phyloP scores from a whole-genome alignment of 495 filamentous ascomycete species.

The Aspergillus steynii region DNA sequence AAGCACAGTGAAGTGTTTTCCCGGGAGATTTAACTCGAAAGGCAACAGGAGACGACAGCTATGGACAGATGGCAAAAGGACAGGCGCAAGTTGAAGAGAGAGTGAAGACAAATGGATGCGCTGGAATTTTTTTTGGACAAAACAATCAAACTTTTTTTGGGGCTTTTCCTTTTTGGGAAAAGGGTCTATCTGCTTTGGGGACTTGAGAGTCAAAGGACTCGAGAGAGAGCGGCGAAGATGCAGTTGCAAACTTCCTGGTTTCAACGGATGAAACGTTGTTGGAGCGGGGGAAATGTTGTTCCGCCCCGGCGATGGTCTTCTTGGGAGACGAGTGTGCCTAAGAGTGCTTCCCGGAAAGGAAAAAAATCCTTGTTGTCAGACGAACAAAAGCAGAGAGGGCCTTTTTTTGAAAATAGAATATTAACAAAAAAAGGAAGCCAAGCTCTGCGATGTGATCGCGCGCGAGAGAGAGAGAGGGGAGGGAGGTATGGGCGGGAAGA shows the following conservation, averaged over 20 bases:
- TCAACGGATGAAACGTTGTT: background rate
- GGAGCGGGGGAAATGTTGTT: background rate
- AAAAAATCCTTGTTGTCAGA: background rate
- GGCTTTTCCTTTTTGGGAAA: constrained; percentile 19
- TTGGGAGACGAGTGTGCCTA: background rate
- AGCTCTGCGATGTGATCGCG: constrained; percentile 23
- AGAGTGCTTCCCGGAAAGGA: background rate
- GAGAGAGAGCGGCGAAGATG: background rate
- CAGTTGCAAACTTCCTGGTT: background rate
- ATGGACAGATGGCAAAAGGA: constrained; percentile 18
- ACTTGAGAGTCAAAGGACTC: background rate
- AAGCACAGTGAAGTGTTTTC: constrained; percentile 52
- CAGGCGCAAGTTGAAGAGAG: constrained; percentile 25
- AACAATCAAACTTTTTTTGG: constrained; percentile 16
- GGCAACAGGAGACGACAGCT: constrained; percentile 12
- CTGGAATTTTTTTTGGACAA: constrained; percentile 14
- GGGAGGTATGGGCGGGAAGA: constrained; percentile 29
- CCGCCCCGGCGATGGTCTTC: background rate
- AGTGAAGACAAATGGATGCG: constrained; percentile 24
- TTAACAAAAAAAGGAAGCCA: constrained; percentile 20
- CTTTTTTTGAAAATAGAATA: constrained; percentile 17
- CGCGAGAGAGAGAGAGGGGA: constrained; percentile 19
- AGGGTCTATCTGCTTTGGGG: background rate
- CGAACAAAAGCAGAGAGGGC: background rate
- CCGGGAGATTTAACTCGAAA: constrained; percentile 12